These are phyloP conservation scores for Syzygium aqueum DNA, from an alignment of 345 rosid genomes.

Conservation along the genomic window DNA sequence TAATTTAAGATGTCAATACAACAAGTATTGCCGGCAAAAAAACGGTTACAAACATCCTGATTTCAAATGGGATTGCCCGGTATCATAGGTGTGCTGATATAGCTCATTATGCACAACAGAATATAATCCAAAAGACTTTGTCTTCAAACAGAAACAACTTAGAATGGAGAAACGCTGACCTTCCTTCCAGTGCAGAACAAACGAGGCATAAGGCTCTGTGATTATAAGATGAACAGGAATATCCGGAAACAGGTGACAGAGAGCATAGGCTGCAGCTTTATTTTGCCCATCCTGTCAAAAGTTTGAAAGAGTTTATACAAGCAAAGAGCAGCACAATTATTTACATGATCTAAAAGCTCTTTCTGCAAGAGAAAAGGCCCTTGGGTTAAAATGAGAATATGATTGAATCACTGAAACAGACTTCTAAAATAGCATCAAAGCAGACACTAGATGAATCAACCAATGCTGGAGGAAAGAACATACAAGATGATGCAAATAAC, in stretches of 20 bases:
- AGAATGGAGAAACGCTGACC: constrained; percentile 26
- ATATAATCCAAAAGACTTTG: not conserved
- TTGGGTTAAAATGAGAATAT: not conserved
- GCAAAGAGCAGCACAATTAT: not conserved
- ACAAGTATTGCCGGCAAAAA: not conserved
- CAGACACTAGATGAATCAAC: not conserved
- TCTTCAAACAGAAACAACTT: not conserved
- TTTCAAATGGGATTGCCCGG: not conserved
- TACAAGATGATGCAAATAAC: not conserved
- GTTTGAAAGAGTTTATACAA: not conserved
- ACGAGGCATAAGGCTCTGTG: constrained; percentile 69
- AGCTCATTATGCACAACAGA: not conserved
- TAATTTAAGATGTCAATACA: constrained; percentile 4
- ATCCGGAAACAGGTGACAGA: constrained; percentile 66
- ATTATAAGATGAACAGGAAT: constrained; percentile 63
- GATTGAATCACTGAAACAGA: not conserved
- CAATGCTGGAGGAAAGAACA: not conserved
- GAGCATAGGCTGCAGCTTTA: constrained; percentile 73
- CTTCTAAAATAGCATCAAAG: not conserved
- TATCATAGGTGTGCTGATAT: not conserved
- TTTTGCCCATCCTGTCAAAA: constrained; percentile 81
- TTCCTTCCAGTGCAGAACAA: constrained; percentile 62
- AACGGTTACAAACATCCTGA: not conserved
- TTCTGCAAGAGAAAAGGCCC: not conserved
- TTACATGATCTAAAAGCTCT: not conserved